phyloP scores from a whole-genome alignment of 2,329 filamentous ascomycete genomes.

The Cadophora malorum region DNA sequence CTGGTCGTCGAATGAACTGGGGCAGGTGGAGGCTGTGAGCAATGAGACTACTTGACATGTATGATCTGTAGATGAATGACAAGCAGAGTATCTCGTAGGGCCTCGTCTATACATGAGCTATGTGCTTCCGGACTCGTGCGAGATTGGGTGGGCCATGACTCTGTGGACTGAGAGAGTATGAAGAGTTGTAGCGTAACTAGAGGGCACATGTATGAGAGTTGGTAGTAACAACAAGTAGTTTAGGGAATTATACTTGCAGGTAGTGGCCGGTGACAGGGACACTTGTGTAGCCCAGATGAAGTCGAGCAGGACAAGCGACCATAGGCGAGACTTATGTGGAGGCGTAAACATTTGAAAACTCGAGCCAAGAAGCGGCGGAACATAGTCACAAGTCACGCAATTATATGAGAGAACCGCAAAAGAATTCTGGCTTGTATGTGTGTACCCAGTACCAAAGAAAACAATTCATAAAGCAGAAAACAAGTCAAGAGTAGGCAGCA shows the following conservation, averaged over 20 bases:
- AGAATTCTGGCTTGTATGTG: conserved; percentile 15
- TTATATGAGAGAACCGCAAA: conserved; percentile 1
- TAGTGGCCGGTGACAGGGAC: not conserved
- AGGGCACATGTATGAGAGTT: not conserved
- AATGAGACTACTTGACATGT: too few species aligned
- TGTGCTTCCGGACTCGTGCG: too few species aligned
- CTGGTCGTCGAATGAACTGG: too few species aligned
- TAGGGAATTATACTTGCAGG: not conserved
- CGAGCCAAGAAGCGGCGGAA: not conserved
- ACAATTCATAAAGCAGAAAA: conserved; percentile 14
- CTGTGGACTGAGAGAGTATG: too few species aligned
- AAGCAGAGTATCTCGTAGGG: too few species aligned
- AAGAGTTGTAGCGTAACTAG: too few species aligned
- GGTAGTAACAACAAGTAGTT: too few species aligned
- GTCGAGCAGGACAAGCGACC: not conserved
- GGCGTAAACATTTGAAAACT: not conserved
- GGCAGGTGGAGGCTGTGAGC: too few species aligned
- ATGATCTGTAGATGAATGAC: too few species aligned
- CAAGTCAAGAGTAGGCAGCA: conserved; percentile 15
- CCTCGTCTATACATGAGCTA: too few species aligned
- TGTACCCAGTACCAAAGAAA: conserved; percentile 8
- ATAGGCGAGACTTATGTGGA: conserved; percentile 5
- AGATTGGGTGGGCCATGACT: too few species aligned
- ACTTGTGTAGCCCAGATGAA: not conserved
- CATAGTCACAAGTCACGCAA: conserved; percentile 15